Conservation (phyloP, 441 rosid species). For the Populus hybrid region DNA sequence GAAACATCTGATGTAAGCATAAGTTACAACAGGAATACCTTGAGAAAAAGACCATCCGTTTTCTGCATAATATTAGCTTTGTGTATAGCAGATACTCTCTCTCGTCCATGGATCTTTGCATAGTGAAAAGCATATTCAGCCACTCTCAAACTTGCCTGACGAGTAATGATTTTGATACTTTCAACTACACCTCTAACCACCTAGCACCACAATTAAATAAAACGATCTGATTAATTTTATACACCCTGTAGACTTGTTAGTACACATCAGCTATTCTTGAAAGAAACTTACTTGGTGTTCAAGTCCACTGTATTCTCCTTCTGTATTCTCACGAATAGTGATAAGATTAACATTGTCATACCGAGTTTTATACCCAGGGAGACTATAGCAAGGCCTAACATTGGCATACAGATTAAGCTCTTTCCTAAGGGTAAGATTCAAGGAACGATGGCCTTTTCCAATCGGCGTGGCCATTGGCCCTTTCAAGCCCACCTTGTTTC, state of each 20-base stretch:
- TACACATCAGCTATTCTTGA: neutral
- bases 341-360: constrained; percentile 88
- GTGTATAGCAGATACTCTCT: constrained; percentile 95
- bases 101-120: constrained; percentile 90
- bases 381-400: constrained; percentile 96
- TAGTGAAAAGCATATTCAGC: constrained; percentile 97
- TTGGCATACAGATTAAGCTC: constrained; percentile 94
- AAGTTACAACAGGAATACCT: constrained; percentile 41
- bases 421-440: constrained; percentile 91
- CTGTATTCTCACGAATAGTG: constrained; percentile 96
- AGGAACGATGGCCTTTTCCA: constrained; percentile 97
- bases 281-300: constrained; percentile 83
- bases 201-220: constrained; percentile 35
- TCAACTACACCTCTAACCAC: constrained; percentile 98
- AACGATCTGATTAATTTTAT: neutral
- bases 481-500: constrained; percentile 81
- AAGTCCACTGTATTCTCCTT: constrained; percentile 99
- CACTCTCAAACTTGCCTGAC: constrained; percentile 92
- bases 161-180: constrained; percentile 92
- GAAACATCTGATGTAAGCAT: neutral
- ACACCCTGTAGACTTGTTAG: neutral
- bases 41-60: constrained; percentile 96
- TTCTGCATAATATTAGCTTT: constrained; percentile 99
- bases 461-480: constrained; percentile 99
- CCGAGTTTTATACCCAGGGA: constrained; percentile 90